Evolutionary conservation across 805 yeast species (phyloP), one percentile per base, ranked within the genome.

Genomic region (Metschnikowia similis): DNA sequence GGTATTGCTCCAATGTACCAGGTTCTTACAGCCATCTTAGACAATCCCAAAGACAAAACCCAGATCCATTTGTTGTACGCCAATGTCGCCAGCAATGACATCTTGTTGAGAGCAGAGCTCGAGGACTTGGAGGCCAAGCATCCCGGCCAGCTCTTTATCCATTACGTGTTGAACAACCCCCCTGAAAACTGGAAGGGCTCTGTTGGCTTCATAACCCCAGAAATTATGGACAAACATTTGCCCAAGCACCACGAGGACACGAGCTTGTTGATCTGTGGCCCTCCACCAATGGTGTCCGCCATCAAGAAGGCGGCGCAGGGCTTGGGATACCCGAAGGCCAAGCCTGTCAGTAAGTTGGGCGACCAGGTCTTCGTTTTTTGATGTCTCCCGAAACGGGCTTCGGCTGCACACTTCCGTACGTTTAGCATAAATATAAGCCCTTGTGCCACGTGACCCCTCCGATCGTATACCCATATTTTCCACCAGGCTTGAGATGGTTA

Each of bases 1-100:
- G 97, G 97, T 66, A 86, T 90, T 62, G 86, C 97, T 7, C 97
- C 97, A 66, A 90, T 90, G 97, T 89, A 83, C 70, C 97, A 90
- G 74, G 84, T 90, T 58, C 82, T 91, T 58, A 86, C 87, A 59
- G 87, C 95, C 11, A 84, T 91, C 57, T 83, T 83, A 60, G 71
- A 75, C 50, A 82, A 91, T 65, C 92, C 95, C 26, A 71, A 76
- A 14, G 97, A 92, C 70, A 77, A 75, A 44, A 91, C 97, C 52
- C 79, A 83, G 62, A 82, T 89, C 55, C 74, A 79, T 48, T 76
- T 91, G 59, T 66, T 91, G 38, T 92, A 86, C 65, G 97, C 96
- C 60, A 89, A 87, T 62, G 89, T 85, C 47, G 75, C 82, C 32
- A 87, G 81, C 58, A 83, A 81, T 48, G 97, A 91, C 69, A 89